Conservation (phyloP, 2,329 filamentous ascomycete genomes). For the Dothiorella sarmentorum region DNA sequence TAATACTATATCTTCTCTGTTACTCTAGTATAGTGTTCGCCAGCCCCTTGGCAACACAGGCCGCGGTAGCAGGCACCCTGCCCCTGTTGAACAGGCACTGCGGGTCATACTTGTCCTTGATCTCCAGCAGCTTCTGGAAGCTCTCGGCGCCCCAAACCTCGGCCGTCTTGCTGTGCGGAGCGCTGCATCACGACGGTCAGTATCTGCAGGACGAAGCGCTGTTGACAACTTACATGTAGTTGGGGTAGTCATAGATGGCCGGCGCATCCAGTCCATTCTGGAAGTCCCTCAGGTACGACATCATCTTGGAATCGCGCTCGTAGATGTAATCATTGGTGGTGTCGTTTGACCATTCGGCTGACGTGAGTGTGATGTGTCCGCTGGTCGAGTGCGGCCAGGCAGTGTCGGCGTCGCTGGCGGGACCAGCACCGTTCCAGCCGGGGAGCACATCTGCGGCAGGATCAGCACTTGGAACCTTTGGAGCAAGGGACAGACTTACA, state of each 20-base stretch:
- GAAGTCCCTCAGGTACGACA: conserved; percentile 11
- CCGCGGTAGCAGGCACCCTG: not conserved
- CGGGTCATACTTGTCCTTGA: conserved; percentile 14
- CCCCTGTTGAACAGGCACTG: conserved; percentile 10
- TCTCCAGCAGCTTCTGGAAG: conserved; percentile 1
- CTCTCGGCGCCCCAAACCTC: conserved; percentile 9
- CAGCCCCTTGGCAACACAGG: conserved; percentile 4
- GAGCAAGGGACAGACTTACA: not conserved
- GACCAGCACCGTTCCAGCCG: conserved; percentile 10
- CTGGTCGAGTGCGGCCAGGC: conserved; percentile 12
- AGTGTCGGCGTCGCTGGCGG: not conserved
- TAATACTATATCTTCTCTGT: too few species aligned
- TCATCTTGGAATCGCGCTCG: conserved; percentile 2
- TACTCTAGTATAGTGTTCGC: conserved; percentile 4
- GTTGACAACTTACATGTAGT: conserved; percentile 3
- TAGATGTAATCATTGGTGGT: conserved; percentile 8
- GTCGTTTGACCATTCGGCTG: conserved; percentile 13
- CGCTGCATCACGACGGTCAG: not conserved
- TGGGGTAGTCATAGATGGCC: conserved; percentile 12
- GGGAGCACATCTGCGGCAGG: not conserved
- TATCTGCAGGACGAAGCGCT: not conserved
- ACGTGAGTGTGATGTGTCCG: conserved; percentile 13
- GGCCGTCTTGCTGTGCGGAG: conserved; percentile 5
- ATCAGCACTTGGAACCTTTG: not conserved
- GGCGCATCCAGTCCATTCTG: conserved; percentile 5